A percentile compares a stretch with the other conserved stretches of the same genome.
Conservation (phyloP, 129 eudicot genomes). For the Solidago caesia region DNA sequence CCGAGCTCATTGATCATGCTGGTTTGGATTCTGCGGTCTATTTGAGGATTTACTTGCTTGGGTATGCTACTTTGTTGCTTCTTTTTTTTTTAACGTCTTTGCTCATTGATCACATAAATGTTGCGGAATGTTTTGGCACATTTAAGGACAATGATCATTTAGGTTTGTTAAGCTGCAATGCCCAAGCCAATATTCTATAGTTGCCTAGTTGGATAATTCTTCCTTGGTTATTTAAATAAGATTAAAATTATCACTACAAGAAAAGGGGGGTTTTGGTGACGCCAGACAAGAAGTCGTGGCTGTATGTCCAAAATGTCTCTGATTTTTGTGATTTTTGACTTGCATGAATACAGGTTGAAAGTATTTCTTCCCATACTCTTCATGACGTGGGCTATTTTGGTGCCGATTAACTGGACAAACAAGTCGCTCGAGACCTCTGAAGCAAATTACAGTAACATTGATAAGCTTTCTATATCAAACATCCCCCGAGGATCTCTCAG, state of each 20-base stretch:
- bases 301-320: too few relatives aligned
- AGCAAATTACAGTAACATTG: slow-evolving; percentile 58
- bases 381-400: slow-evolving; percentile 71
- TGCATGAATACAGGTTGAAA: slow-evolving; percentile 61
- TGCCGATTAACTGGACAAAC: slow-evolving; percentile 89
- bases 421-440: slow-evolving; percentile 41
- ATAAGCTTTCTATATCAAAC: slow-evolving; percentile 89
- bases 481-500: slow-evolving; percentile 75
- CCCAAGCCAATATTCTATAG: background rate
- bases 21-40: slow-evolving; percentile 95
- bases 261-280: too few relatives aligned
- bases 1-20: slow-evolving; percentile 87
- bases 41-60: slow-evolving; percentile 83
- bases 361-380: slow-evolving; percentile 78
- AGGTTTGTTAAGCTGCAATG: background rate
- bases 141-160: background rate
- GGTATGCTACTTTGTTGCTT: slow-evolving; percentile 43
- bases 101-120: background rate
- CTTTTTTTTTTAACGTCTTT: background rate
- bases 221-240: background rate
- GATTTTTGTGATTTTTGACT: background rate
- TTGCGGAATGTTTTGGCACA: background rate
- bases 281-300: too few relatives aligned
- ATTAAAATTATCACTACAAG: too few relatives aligned
- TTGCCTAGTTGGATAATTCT: background rate